Conservation (phyloP, 768 basidiomycete genomes). For the Amyloporia xantha region DNA sequence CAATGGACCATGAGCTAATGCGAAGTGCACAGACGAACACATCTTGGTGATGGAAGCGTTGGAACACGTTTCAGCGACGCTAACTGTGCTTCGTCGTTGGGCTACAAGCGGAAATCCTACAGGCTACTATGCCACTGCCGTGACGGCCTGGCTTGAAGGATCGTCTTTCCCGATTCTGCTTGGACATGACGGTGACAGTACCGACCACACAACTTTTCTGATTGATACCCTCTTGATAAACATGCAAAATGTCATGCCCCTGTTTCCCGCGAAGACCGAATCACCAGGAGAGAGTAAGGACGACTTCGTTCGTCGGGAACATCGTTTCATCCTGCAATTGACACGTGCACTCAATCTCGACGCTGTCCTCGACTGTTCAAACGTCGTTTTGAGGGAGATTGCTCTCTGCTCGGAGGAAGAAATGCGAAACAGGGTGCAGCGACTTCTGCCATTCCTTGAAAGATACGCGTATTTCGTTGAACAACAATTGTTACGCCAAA, state of each 20-base stretch:
- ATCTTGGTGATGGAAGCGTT: slow-evolving; percentile 2
- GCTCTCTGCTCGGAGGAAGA: slow-evolving; percentile 26
- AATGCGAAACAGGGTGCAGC: slow-evolving; percentile 31
- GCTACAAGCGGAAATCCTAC: slow-evolving; percentile 4
- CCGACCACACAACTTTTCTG: slow-evolving; percentile 31
- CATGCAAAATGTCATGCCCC: slow-evolving; percentile 50
- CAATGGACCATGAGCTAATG: not conserved
- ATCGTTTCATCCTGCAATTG: slow-evolving; percentile 36
- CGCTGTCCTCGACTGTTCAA: slow-evolving; percentile 35
- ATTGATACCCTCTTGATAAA: slow-evolving; percentile 60
- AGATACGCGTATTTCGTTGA: slow-evolving; percentile 51
- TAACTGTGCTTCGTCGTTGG: slow-evolving; percentile 7
- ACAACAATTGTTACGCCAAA: slow-evolving; percentile 49
- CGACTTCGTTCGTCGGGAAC: slow-evolving; percentile 46
- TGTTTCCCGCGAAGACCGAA: slow-evolving; percentile 9
- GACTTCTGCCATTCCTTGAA: slow-evolving; percentile 71
- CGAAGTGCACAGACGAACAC: slow-evolving; percentile 6
- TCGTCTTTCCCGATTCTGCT: not conserved
- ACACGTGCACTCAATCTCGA: slow-evolving; percentile 44
- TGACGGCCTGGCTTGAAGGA: slow-evolving; percentile 25
- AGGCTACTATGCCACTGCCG: slow-evolving; percentile 26
- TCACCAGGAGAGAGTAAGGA: slow-evolving; percentile 31
- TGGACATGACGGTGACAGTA: slow-evolving; percentile 6
- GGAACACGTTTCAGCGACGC: slow-evolving; percentile 5
- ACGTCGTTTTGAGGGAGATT: slow-evolving; percentile 34